Conservation (phyloP, 2,329 filamentous ascomycete genomes). For the Xenosphaeropsis pyriputrescens region DNA sequence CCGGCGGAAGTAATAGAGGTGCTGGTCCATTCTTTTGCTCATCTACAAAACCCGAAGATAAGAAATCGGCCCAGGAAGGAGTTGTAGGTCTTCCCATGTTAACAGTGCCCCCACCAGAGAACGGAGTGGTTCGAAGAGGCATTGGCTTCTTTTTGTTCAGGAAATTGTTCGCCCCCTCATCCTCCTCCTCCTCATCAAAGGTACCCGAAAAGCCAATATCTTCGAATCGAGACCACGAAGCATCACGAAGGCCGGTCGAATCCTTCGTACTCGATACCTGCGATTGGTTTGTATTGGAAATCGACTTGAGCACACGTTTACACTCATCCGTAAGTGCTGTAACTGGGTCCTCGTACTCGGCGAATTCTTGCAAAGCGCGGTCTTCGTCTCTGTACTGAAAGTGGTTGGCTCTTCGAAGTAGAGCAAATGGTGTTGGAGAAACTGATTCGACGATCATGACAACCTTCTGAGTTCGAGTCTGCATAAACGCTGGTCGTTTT, state of each 20-base stretch:
- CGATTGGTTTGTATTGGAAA: constrained; percentile 80
- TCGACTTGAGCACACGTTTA: constrained; percentile 73
- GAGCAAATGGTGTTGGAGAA: constrained; percentile 83
- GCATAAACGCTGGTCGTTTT: constrained; percentile 59
- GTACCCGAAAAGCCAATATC: constrained; percentile 79
- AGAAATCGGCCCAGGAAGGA: constrained; percentile 95
- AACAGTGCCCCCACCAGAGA: constrained; percentile 40
- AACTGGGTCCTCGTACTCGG: constrained; percentile 79
- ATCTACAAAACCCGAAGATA: constrained; percentile 84
- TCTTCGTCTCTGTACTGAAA: constrained; percentile 93
- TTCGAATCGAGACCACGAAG: constrained; percentile 93
- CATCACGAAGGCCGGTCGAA: constrained; percentile 62
- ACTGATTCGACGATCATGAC: constrained; percentile 95
- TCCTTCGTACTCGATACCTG: constrained; percentile 55
- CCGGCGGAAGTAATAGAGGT: constrained; percentile 71
- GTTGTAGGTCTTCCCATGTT: constrained; percentile 74
- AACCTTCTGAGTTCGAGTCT: constrained; percentile 72
- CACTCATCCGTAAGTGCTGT: constrained; percentile 87
- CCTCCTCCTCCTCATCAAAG: constrained; percentile 56
- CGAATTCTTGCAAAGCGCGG: constrained; percentile 68
- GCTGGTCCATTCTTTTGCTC: constrained; percentile 46
- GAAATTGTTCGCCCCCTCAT: constrained; percentile 33
- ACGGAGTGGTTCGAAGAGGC: constrained; percentile 47
- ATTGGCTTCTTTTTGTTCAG: constrained; percentile 23
- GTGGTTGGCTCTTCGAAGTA: constrained; percentile 80